Percentiles rank a stretch among this genome's conserved stretches.
Conservation (phyloP, 768 basidiomycete genomes). For the Baorangia bicolor region DNA sequence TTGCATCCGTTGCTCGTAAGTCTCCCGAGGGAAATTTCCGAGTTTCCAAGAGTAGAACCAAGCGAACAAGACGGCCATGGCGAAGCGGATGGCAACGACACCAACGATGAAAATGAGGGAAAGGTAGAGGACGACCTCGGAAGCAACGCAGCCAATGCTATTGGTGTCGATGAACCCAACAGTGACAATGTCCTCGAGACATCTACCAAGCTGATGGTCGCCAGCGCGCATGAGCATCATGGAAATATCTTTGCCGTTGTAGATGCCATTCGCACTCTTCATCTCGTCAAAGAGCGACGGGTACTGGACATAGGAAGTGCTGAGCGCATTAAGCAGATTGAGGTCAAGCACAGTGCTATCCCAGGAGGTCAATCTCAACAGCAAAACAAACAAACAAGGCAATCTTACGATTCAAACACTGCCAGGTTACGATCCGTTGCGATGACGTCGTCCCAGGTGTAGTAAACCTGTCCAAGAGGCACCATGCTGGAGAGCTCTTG, state of each 20-base stretch:
- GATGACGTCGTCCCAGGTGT: conserved; percentile 84
- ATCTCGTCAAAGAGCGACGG: conserved; percentile 81
- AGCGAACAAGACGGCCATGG: conserved; percentile 94
- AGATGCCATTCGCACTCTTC: conserved; percentile 66
- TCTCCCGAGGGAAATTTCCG: conserved; percentile 91
- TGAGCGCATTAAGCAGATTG: conserved; percentile 81
- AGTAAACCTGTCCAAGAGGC: conserved; percentile 86
- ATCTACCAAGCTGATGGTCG: conserved; percentile 67
- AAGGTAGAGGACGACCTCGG: conserved; percentile 89
- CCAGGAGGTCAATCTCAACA: conserved; percentile 6
- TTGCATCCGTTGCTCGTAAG: conserved; percentile 88
- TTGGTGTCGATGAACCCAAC: conserved; percentile 95
- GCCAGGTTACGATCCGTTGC: conserved; percentile 74
- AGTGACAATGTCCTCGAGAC: conserved; percentile 81
- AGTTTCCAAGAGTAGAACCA: conserved; percentile 99
- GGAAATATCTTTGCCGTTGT: conserved; percentile 83
- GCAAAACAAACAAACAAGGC: background rate
- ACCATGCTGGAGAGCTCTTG: conserved; percentile 46
- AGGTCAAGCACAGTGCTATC: conserved; percentile 86
- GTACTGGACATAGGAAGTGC: conserved; percentile 74
- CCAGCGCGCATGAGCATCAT: conserved; percentile 76
- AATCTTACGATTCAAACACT: conserved; percentile 88
- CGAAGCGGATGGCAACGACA: conserved; percentile 91
- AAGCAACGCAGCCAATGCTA: conserved; percentile 95
- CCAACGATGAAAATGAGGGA: conserved; percentile 97